Evolutionary conservation across 2,329 filamentous ascomycete genomes (phyloP), one percentile per base, ranked within the genome.

Genomic region (Myriosclerotinia curreyana): DNA sequence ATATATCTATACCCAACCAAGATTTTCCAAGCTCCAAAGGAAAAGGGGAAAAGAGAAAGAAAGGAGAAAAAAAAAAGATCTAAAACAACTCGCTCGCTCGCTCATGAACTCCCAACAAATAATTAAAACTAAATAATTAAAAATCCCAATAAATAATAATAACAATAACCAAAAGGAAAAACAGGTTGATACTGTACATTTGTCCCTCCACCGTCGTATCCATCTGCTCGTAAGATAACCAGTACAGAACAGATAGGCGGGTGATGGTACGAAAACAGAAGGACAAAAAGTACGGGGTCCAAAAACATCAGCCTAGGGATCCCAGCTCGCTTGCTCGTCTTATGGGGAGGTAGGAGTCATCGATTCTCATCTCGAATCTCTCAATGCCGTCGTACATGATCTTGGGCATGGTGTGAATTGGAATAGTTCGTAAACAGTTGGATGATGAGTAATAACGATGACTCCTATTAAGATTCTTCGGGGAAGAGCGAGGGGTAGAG

Each of bases 301-400:
- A 48, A 36, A 20, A 48, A 48, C 28, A 34, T 58, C 54, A 58
- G 42, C 42, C 40, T 28, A 14, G 28, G n/a, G 20, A 22, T 34
- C 25, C 42, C 28, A 48, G 42, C 42, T 58, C 28, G 42, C 28
- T 31, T 31, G n/a, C 28, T 36, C 28, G 49, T 15, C 49, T 34
- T 20, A 9, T 46, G 11, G 36, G n/a, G n/a, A n/a, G n/a, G n/a
- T n/a, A 46, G 28, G 54, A 58, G 54, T 58, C 54, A 58, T 58
- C 5, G 11, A 11, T 15, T 31, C 6, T 31, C 15, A 38, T 25
- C 15, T 15, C 20, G 17, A 53, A 50, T 20, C n/a, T 50, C 22
- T 22, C 15, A 7, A n/a, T 50, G 61, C 52, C 61, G 52, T 63
- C 61, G 52, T 63, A 63, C 61, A 59, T 59, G 61, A 63, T 63